phyloP scores from a whole-genome alignment of 1,139 yeast genomes.

The Taphrina wiesneri region DNA sequence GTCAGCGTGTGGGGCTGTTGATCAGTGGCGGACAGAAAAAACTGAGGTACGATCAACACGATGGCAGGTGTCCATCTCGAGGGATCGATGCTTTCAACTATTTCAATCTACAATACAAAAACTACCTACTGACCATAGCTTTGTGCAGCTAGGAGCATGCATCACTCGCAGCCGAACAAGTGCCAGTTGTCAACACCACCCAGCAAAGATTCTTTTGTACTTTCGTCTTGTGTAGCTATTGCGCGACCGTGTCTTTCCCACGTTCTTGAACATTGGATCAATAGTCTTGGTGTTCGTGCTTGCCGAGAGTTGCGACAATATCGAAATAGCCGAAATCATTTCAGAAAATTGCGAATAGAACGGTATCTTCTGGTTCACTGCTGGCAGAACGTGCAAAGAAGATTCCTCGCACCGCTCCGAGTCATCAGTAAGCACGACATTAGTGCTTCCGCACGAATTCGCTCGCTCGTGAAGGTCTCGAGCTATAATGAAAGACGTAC shows the following conservation, averaged over 20 bases:
- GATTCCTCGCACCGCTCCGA: neutral
- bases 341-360: slow-evolving; percentile 1
- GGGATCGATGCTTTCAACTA: no score
- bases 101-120: no score
- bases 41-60: no score
- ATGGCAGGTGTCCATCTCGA: no score
- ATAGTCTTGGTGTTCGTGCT: neutral
- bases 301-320: neutral
- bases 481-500: neutral
- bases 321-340: neutral
- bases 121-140: no score
- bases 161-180: no score
- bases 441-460: neutral
- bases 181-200: neutral
- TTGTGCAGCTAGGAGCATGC: no score
- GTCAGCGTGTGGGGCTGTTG: neutral
- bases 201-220: neutral
- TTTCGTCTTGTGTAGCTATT: neutral
- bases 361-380: neutral
- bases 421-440: neutral
- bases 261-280: neutral
- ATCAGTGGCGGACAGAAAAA: no score
- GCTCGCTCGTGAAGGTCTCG: neutral
- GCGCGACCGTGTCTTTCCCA: neutral
- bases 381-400: neutral